Evolutionary conservation across 2,329 filamentous ascomycete species (phyloP), one percentile per base, ranked within the genome.

Genomic region (Daldinia sp.): DNA sequence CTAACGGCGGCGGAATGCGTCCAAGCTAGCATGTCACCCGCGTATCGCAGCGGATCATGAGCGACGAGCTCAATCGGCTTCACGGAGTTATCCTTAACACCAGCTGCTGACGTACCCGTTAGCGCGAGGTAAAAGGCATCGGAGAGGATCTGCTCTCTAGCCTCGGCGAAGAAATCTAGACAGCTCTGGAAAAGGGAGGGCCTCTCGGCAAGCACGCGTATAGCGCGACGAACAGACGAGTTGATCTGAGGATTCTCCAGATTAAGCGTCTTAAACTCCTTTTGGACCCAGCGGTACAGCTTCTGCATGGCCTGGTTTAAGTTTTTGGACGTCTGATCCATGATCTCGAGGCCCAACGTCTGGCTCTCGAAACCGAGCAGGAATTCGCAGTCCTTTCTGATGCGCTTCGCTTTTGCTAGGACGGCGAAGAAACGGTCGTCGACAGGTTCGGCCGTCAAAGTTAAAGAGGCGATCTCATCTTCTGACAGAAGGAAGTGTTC

Each of bases 1-100:
- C 95, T 97, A 0, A 99, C 96, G 0, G 95, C 91, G 2, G 94
- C 92, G 0, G 96, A 97, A 78, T 99, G 96, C 5, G 92, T 90
- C 96, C 96, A 99, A 4, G 96, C 96, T 13, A 99, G 86, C 94
- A 99, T 99, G 77, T 99, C 96, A 60, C 96, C 94, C 2, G 97
- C 90, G 78, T 98, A 98, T 20, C 96, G 89, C 28, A 98, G 82
- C 0, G 93, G 91, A 76, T 99, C 96, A 78, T 98, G 95, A 0
- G 96, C 95, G 10, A 91, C 92, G 74, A 98, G 88, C 77, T 99
- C 95, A 71, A 99, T 99, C 0, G 96, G 95, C 77, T 98, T 98
- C 39, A 91, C 84, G 2, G 87, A 86, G 26, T 83, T 82, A 69
- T 92, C 88, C 50, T 86, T 85, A 28, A 85, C 84, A 0, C 88